Conservation (phyloP, 331 rosid genomes). For the Acacia pycnantha region DNA sequence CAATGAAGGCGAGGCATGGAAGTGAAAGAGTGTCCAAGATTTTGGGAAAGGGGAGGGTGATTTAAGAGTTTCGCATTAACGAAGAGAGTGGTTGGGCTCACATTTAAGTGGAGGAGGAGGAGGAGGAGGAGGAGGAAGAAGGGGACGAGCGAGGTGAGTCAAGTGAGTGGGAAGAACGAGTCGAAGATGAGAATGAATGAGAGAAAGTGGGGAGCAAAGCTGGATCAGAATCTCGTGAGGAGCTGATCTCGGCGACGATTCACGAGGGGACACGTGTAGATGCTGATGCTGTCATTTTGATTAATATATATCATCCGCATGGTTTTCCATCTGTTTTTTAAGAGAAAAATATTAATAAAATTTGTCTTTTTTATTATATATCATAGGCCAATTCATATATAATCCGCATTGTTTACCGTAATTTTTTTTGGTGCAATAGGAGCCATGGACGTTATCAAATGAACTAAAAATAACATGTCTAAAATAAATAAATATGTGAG, state of each 20-base stretch:
- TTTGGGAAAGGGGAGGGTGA: conserved; percentile 28
- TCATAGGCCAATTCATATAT: no score
- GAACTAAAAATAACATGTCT: no score
- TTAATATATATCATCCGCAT: not conserved
- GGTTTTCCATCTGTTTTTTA: not conserved
- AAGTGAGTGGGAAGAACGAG: not conserved
- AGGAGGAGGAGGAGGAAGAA: not conserved
- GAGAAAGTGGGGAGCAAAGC: not conserved
- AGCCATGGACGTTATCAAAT: no score
- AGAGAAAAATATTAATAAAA: not conserved
- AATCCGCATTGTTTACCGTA: no score
- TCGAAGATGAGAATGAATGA: not conserved
- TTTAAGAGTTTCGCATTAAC: not conserved
- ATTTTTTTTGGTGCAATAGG: no score
- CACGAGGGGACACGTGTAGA: not conserved
- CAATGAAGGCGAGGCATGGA: conserved; percentile 47
- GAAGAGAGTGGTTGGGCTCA: conserved; percentile 8
- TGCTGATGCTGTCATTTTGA: conserved; percentile 5
- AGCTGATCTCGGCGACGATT: not conserved
- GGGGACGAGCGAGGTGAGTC: not conserved
- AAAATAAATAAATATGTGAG: no score
- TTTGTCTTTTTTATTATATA: no score
- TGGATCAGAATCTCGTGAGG: conserved; percentile 16
- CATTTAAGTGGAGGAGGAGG: conserved; percentile 17
- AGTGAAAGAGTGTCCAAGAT: conserved; percentile 29